A percentile compares a stretch with the other conserved stretches of the same genome.
These are phyloP conservation scores for Eucalyptus rudis DNA, from an alignment of 345 rosid species.

Conservation along the genomic window DNA sequence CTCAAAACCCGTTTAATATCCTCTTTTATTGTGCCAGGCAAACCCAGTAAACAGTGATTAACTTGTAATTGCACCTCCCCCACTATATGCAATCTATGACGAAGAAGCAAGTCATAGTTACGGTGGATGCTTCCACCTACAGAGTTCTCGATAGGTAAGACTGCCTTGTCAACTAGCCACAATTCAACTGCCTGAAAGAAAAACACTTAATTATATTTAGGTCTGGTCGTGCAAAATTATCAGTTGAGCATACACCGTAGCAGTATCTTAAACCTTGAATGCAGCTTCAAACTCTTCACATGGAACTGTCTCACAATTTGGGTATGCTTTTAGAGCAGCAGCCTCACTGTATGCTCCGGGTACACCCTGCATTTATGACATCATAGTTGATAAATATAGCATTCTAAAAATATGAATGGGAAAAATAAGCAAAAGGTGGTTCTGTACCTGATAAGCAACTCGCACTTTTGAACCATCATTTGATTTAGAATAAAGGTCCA, in stretches of 20 bases:
- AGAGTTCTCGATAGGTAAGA: constrained; percentile 87
- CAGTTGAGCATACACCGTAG: not conserved
- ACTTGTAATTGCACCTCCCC: constrained; percentile 78
- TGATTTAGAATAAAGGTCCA: constrained; percentile 20
- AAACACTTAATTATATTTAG: not conserved
- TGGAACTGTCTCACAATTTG: constrained; percentile 83
- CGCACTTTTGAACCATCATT: constrained; percentile 46
- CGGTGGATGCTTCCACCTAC: constrained; percentile 92
- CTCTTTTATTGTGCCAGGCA: constrained; percentile 56
- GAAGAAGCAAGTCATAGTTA: constrained; percentile 87
- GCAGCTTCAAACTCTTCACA: constrained; percentile 76
- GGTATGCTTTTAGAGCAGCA: constrained; percentile 83
- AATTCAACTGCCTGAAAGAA: constrained; percentile 80
- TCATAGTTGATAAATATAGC: not conserved
- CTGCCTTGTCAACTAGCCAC: constrained; percentile 90
- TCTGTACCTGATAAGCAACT: constrained; percentile 77
- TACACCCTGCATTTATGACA: constrained; percentile 43
- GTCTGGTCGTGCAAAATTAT: not conserved
- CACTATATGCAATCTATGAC: constrained; percentile 90
- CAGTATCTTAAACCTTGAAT: not conserved
- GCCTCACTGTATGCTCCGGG: constrained; percentile 92
- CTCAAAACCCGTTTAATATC: constrained; percentile 70
- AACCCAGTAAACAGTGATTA: constrained; percentile 78
- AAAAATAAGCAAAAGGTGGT: not conserved
- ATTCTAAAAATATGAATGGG: not conserved